Conservation (phyloP, 2,329 filamentous ascomycete species). For the Scedosporium minutisporum region DNA sequence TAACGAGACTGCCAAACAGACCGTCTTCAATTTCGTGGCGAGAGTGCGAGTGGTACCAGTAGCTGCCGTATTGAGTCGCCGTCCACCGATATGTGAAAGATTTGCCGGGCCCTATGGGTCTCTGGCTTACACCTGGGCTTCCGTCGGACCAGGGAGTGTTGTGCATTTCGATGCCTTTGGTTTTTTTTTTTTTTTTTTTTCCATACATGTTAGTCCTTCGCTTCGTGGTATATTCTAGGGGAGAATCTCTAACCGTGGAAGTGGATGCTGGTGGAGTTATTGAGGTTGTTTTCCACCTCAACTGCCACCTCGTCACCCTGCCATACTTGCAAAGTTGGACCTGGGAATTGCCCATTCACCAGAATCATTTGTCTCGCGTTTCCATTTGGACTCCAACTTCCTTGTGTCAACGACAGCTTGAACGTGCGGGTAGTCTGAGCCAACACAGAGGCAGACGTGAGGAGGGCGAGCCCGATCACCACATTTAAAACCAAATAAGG, state of each 20-base stretch:
- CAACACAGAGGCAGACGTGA: neutral
- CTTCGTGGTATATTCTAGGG: too few species aligned
- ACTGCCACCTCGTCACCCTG: slow-evolving; percentile 41
- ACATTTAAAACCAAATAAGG: neutral
- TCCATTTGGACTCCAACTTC: slow-evolving; percentile 32
- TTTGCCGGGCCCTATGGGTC: slow-evolving; percentile 35
- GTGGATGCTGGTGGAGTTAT: slow-evolving; percentile 38
- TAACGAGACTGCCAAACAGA: slow-evolving; percentile 45
- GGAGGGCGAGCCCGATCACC: neutral
- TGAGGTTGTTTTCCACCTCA: slow-evolving; percentile 34
- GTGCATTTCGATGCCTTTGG: slow-evolving; percentile 36
- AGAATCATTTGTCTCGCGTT: slow-evolving; percentile 34
- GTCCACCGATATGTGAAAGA: slow-evolving; percentile 44
- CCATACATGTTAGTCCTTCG: neutral
- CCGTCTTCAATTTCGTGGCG: slow-evolving; percentile 50
- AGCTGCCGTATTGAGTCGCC: slow-evolving; percentile 47
- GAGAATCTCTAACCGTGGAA: slow-evolving; percentile 30
- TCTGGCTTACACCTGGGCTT: slow-evolving; percentile 46
- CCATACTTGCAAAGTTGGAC: slow-evolving; percentile 44
- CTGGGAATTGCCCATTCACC: slow-evolving; percentile 53
- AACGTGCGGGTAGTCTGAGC: slow-evolving; percentile 10
- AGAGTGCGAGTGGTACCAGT: slow-evolving; percentile 53
- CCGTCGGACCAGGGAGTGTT: slow-evolving; percentile 52
- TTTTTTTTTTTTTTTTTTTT: slow-evolving; percentile 6
- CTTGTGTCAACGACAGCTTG: slow-evolving; percentile 25